Evolutionary conservation across 2,329 filamentous ascomycete species (phyloP).

Genomic region (Pseudopithomyces chartarum): DNA sequence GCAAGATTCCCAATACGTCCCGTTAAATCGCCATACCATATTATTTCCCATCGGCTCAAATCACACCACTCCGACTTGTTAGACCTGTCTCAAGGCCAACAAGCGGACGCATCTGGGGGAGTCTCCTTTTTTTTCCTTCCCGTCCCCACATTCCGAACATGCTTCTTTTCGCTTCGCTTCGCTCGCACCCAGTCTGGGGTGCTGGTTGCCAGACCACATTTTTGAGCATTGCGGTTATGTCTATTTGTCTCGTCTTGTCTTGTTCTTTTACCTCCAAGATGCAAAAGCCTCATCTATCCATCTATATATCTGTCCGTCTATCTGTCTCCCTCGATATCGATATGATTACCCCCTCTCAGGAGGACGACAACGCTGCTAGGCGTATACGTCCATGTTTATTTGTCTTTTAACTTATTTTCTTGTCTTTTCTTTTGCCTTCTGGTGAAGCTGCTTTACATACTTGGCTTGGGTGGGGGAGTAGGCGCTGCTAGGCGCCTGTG

Average conservation of each 20-base stretch:
- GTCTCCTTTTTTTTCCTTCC: neutral
- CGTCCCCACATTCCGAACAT: neutral
- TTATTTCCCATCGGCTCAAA: neutral
- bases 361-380: slow-evolving; percentile 11
- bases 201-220: no score
- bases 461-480: slow-evolving; percentile 34
- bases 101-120: neutral
- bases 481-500: slow-evolving; percentile 33
- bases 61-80: neutral
- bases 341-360: slow-evolving; percentile 14
- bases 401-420: no score
- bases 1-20: neutral
- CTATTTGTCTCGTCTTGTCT: neutral
- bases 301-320: no score
- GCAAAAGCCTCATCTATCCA: no score
- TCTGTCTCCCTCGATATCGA: neutral
- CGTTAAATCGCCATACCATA: neutral
- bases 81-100: neutral
- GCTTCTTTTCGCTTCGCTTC: no score
- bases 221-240: neutral
- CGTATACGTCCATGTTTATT: slow-evolving; percentile 20
- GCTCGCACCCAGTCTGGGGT: no score
- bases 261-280: neutral
- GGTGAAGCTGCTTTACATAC: slow-evolving; percentile 22
- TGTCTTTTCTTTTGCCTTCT: no score